Conservation (phyloP, 257 asterid species). For the Parsonsia alboflavescens region DNA sequence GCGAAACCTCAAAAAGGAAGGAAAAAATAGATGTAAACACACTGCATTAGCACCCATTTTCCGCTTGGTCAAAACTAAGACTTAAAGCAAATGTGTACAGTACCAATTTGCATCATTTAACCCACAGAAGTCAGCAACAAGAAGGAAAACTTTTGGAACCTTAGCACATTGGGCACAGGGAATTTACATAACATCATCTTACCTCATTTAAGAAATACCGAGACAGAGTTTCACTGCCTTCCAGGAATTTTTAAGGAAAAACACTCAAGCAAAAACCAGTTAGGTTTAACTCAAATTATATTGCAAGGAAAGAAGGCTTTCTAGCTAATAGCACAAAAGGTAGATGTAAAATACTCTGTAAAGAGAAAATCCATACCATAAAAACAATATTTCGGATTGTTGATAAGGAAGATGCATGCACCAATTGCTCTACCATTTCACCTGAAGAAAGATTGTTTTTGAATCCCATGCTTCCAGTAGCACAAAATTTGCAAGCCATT, state of each 20-base stretch:
- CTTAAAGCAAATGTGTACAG: not conserved
- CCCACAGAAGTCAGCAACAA: not conserved
- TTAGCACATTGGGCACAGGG: not conserved
- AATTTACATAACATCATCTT: not conserved
- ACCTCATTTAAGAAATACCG: not conserved
- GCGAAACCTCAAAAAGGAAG: not conserved
- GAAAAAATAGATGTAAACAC: not conserved
- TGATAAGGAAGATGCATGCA: constrained; percentile 80
- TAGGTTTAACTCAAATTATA: not conserved
- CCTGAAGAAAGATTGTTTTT: constrained; percentile 82
- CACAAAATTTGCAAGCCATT: constrained; percentile 97
- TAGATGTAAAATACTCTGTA: not conserved
- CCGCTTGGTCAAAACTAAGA: not conserved
- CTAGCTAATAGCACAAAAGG: constrained; percentile 2
- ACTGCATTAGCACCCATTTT: not conserved
- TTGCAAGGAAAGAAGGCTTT: not conserved
- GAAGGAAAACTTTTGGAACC: not conserved
- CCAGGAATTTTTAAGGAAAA: not conserved
- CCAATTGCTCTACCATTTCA: constrained; percentile 88
- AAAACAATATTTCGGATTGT: constrained; percentile 86
- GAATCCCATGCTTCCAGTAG: constrained; percentile 98
- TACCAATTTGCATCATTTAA: not conserved
- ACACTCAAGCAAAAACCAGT: not conserved
- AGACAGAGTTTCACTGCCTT: not conserved
- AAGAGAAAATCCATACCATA: constrained; percentile 52